Conservation (phyloP, 1,139 yeast species). For the Candida tetrigidarum region DNA sequence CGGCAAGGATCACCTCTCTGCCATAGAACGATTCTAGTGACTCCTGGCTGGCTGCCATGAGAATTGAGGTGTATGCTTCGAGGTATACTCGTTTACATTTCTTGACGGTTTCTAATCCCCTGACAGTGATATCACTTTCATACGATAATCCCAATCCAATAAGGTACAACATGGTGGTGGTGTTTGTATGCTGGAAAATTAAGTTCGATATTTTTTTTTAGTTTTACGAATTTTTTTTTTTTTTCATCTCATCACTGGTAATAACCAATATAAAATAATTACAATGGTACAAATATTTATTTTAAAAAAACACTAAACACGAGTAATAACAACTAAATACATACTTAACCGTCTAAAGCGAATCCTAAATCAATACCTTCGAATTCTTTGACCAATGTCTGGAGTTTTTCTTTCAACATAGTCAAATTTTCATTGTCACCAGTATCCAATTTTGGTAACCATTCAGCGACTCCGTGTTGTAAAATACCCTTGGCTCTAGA, state of each 20-base stretch:
- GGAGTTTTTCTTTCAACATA: conserved; percentile 39
- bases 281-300: no score
- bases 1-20: conserved; percentile 83
- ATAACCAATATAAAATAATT: no score
- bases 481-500: conserved; percentile 55
- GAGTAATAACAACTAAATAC: no score
- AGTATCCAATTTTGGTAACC: conserved; percentile 51
- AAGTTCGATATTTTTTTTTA: no score
- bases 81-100: conserved; percentile 87
- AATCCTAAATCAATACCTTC: conserved; percentile 46
- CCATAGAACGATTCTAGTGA: conserved; percentile 82
- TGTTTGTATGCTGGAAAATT: no score
- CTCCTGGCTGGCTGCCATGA: conserved; percentile 86
- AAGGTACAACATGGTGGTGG: conserved; percentile 49
- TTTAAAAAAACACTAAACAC: no score
- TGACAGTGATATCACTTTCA: conserved; percentile 88
- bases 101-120: conserved; percentile 85
- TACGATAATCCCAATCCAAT: conserved; percentile 92
- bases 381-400: conserved; percentile 40
- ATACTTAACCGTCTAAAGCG: conserved; percentile 44
- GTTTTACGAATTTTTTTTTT: not conserved
- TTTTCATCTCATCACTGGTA: not conserved
- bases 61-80: conserved; percentile 93
- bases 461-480: conserved; percentile 58
- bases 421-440: conserved; percentile 34